Evolutionary conservation across 345 rosid species (phyloP), one percentile per base, ranked within the genome.

Genomic region (Melaleuca quinquenervia): DNA sequence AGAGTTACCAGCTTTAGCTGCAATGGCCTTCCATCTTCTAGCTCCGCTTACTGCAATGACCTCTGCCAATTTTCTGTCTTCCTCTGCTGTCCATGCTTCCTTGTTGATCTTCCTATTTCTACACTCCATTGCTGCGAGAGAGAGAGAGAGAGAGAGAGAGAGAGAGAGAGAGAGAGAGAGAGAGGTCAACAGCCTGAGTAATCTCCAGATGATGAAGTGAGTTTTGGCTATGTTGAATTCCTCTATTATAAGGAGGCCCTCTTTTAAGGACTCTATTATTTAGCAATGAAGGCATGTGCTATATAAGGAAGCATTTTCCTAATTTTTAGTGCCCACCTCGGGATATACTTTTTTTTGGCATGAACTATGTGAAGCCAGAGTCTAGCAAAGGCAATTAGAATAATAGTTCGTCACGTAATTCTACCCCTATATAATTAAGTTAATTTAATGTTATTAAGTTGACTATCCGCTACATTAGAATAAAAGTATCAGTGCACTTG

Each of bases 1-100:
- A 16, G 50, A 45, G 36, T 18, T 20, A 91, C 93, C 93, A 54
- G 93, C 93, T 87, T 86, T 90, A 49, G 90, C 87, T 36, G 93
- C 91, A 60, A 91, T 54, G 36, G 48, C 55, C 87, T 87, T 90
- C 93, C 93, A 91, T 83, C 88, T 90, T 85, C 75, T 90, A 5
- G 93, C 90, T 26, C 93, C 93, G 86, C 89, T 88, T 22, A 54
- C 50, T 64, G 90, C 88, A 85, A 91, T 90, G 76, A 88, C 87
- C 83, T 91, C 91, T 18, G 89, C 91, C 24, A 91, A 80, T 84
- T 90, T 91, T 58, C 85, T 58, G 78, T 91, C 93, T 87, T 91
- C 93, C 82, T 91, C 93, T 11, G 84, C 78, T 26, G 91, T 85
- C 93, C 93, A 91, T 1, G 91, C 89, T 82, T 91, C 93, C 62